A percentile compares a stretch with the other conserved stretches of the same genome.
These are phyloP conservation scores for Xylariomycetidae sp. DNA, from an alignment of 2,329 filamentous ascomycete species.

Conservation along the genomic window DNA sequence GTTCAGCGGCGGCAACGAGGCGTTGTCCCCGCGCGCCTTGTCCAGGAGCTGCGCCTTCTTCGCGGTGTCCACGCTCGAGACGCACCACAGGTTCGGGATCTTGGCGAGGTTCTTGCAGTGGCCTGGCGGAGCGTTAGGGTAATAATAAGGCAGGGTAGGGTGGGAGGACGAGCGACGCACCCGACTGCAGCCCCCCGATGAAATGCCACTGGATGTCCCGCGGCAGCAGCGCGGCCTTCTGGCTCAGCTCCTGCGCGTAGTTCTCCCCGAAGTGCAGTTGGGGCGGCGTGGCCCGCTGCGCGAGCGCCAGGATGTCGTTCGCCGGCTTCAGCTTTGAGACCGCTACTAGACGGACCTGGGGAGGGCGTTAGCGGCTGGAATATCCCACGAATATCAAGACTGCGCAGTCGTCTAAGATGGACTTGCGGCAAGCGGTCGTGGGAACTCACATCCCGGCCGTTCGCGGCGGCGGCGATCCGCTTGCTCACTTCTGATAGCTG, in stretches of 20 bases:
- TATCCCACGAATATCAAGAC: too few species aligned
- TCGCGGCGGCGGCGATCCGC: slow-evolving; percentile 48
- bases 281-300: slow-evolving; percentile 45
- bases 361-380: slow-evolving; percentile 7
- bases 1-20: slow-evolving; percentile 43
- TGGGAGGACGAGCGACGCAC: slow-evolving; percentile 30
- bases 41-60: slow-evolving; percentile 86
- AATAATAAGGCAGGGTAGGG: slow-evolving; percentile 3
- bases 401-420: neutral
- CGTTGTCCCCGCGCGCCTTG: slow-evolving; percentile 58
- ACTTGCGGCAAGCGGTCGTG: neutral
- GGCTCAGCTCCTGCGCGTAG: slow-evolving; percentile 82
- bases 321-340: slow-evolving; percentile 96
- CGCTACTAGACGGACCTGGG: slow-evolving; percentile 76
- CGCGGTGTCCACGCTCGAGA: slow-evolving; percentile 79
- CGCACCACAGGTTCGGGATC: slow-evolving; percentile 84
- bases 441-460: slow-evolving; percentile 46
- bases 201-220: slow-evolving; percentile 84
- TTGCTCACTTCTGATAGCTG: slow-evolving; percentile 57
- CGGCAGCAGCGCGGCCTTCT: slow-evolving; percentile 79
- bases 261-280: slow-evolving; percentile 93
- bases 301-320: slow-evolving; percentile 78
- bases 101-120: slow-evolving; percentile 85
- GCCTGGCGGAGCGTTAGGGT: slow-evolving; percentile 43
- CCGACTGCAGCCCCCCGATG: slow-evolving; percentile 85